Evolutionary conservation across 345 rosid species (phyloP).

Genomic region (Citrus inodora): DNA sequence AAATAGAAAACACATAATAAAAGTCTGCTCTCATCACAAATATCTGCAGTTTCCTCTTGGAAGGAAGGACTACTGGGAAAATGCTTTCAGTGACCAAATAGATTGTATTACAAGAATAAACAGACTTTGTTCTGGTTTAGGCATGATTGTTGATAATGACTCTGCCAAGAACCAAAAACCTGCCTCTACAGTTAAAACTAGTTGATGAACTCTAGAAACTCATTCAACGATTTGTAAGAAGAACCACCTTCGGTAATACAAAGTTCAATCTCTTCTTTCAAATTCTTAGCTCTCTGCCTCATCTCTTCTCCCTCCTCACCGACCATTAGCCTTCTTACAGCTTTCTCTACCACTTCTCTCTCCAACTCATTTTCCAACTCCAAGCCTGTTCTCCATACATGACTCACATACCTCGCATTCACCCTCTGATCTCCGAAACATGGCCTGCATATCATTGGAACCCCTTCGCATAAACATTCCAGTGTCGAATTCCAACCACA

Average conservation of each 20-base stretch:
- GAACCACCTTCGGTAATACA: slow-evolving; percentile 7
- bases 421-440: neutral
- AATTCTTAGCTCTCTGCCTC: neutral
- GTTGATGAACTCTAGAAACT: slow-evolving; percentile 7
- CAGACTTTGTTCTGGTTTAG: neutral
- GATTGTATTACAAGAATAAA: neutral
- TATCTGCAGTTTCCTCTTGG: neutral
- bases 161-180: neutral
- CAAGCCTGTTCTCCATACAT: slow-evolving; percentile 2
- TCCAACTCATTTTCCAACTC: slow-evolving; percentile 1
- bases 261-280: slow-evolving; percentile 9
- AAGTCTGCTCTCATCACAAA: neutral
- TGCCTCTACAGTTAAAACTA: too few relatives aligned
- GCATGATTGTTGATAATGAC: neutral
- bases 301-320: slow-evolving; percentile 6
- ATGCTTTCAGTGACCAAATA: neutral
- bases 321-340: neutral
- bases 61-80: neutral
- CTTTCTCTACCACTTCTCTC: neutral
- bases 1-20: neutral
- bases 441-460: slow-evolving; percentile 9
- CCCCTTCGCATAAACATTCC: slow-evolving; percentile 6
- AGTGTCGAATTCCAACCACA: slow-evolving; percentile 8
- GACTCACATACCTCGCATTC: neutral
- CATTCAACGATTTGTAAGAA: slow-evolving; percentile 10